Conservation (phyloP, 768 basidiomycete species). For the Thelephora aurantiotincta region DNA sequence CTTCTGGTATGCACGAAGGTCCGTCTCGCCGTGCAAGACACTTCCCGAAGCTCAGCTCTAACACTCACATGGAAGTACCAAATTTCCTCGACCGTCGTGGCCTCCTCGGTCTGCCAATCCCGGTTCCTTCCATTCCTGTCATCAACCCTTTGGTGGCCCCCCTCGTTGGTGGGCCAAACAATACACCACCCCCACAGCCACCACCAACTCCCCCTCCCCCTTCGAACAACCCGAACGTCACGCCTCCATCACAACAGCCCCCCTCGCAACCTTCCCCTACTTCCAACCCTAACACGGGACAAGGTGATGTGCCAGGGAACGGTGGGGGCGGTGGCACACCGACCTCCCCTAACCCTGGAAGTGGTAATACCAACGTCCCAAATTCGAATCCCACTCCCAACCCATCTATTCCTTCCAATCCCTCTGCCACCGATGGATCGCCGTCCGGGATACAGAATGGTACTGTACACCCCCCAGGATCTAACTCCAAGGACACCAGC, state of each 20-base stretch:
- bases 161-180: slow-evolving; percentile 10
- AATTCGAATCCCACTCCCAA: neutral
- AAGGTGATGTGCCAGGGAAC: too few relatives aligned
- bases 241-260: slow-evolving; percentile 1
- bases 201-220: neutral
- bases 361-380: too few relatives aligned
- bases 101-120: slow-evolving; percentile 4
- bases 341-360: neutral
- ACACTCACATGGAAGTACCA: too few relatives aligned
- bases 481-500: too few relatives aligned
- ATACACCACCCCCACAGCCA: slow-evolving; percentile 2
- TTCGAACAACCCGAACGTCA: slow-evolving; percentile 2
- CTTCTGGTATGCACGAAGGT: neutral
- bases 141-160: slow-evolving; percentile 20
- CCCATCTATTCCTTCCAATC: neutral
- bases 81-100: neutral
- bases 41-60: neutral
- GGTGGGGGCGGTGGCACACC: too few relatives aligned
- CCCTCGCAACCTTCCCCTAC: too few relatives aligned
- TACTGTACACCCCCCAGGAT: too few relatives aligned
- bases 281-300: neutral
- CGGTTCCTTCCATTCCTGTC: slow-evolving; percentile 12
- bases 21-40: neutral
- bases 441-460: neutral
- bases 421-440: slow-evolving; percentile 1